phyloP scores from a whole-genome alignment of 805 yeast species.

The Torulaspora delbrueckii region DNA sequence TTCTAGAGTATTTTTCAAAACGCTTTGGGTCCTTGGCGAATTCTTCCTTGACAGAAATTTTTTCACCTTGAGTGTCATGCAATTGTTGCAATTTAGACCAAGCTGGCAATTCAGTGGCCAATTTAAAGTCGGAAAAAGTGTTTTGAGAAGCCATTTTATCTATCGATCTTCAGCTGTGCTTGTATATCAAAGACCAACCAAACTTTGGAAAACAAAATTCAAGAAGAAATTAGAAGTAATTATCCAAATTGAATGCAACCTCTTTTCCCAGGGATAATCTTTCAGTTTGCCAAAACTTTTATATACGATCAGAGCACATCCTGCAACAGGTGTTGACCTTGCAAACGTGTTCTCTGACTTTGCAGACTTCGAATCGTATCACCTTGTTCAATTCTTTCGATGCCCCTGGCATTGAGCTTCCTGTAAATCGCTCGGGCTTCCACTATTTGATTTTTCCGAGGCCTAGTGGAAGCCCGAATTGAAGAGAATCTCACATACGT shows the following conservation, averaged over 20 bases:
- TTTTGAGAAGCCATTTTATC: conserved; percentile 23
- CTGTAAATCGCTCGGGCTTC: conserved; percentile 3
- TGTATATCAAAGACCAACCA: neutral
- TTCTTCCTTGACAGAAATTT: conserved; percentile 69
- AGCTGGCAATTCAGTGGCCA: conserved; percentile 71
- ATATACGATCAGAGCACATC: neutral
- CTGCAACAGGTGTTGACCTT: neutral
- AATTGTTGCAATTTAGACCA: conserved; percentile 74
- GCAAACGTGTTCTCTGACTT: neutral
- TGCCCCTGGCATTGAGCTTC: neutral
- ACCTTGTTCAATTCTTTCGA: neutral
- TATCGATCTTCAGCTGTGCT: neutral
- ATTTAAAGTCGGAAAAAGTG: conserved; percentile 47
- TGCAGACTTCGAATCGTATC: neutral
- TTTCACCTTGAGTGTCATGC: conserved; percentile 65
- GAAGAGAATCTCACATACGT: neutral
- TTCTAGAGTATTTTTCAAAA: conserved; percentile 68
- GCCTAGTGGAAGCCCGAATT: conserved; percentile 1
- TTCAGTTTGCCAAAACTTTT: neutral
- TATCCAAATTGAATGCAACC: neutral
- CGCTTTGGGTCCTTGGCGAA: conserved; percentile 71
- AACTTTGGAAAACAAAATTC: neutral
- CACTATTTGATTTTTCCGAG: neutral
- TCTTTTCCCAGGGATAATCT: neutral
- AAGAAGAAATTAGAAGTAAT: neutral